Percentiles rank a stretch among this genome's conserved stretches.
These are phyloP conservation scores for Saturnispora dispora DNA, from an alignment of 805 yeast genomes.

Conservation along the genomic window DNA sequence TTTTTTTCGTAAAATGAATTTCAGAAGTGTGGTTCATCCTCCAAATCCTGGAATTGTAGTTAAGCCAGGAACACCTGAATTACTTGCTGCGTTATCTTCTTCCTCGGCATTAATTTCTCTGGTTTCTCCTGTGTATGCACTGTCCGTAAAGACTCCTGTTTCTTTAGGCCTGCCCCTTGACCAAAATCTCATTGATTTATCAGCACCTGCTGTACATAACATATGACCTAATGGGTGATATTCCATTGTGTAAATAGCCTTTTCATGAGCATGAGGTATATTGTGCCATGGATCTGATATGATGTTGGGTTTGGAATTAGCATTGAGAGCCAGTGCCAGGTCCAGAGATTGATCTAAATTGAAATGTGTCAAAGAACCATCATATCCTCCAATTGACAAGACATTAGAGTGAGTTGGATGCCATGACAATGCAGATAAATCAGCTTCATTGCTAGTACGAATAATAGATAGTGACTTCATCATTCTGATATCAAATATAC, in stretches of 20 bases:
- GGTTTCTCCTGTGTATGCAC: constrained; percentile 51
- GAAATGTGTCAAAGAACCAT: constrained; percentile 79
- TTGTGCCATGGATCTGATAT: constrained; percentile 30
- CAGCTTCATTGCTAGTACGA: constrained; percentile 66
- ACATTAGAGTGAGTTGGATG: constrained; percentile 79
- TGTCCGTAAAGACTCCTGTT: constrained; percentile 70
- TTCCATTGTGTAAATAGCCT: constrained; percentile 80
- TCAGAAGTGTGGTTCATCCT: neutral
- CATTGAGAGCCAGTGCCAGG: neutral
- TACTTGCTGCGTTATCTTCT: neutral
- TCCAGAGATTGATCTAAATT: constrained; percentile 46
- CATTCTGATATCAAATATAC: constrained; percentile 79
- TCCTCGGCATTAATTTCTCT: constrained; percentile 20
- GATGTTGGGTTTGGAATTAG: neutral
- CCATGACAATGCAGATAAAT: constrained; percentile 82
- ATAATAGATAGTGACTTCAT: constrained; percentile 70
- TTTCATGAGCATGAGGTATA: constrained; percentile 91
- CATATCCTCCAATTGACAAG: constrained; percentile 79
- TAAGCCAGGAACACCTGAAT: neutral
- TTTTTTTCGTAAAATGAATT: neutral
- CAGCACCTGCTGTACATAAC: constrained; percentile 87
- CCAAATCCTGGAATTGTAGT: neutral
- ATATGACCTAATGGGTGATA: constrained; percentile 94
- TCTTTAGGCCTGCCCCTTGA: constrained; percentile 87
- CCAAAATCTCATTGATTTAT: constrained; percentile 91